Base-by-base conservation (phyloP, 805 yeast species). In the Candida oleophila region DNA sequence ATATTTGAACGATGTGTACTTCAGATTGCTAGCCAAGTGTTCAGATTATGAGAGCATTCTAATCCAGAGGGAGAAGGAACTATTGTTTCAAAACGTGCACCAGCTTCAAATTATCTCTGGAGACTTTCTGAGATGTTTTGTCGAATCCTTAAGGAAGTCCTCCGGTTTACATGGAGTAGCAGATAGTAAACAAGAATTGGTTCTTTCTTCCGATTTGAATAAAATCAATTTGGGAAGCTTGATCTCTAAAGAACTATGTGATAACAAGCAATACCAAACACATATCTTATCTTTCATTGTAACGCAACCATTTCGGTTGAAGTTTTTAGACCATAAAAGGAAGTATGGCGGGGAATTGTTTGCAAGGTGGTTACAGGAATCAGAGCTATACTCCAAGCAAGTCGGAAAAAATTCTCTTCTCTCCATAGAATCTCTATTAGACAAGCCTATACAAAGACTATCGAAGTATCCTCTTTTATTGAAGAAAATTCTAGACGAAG, bases 381-480 rank as follows among this genome's bases (percentile, higher is more conserved):
- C 73, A 41, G 49, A 54, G 12, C 52, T 48, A 20, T 51, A 61
- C 16, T 59, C 63, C 12, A 49, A 56, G 36, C 38, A 48, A 9
- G 43, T 50, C 25, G 65, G 74, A 2, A 61, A 63, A 8, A 15
- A 7, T 15, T 7, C 7, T 15, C 14, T 15, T 34, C 7, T 16
- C 5, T 5, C 8, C 7, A 5, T 34, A 15, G 12, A 34, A 14
- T 34, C 37, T 53, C 55, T 76, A 30, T 52, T 77, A 18, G 61
- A 65, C 41, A 71, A 68, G 48, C 81, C 81, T 0, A 64, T 77
- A 4, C 79, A 76, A 53, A 55, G 80, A 30, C 49, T 77, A 28
- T 55, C 65, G 30, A 69, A 69, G 49, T 75, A 76, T 25, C 64
- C 64, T 1, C 22, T 32, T 16, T 52, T 46, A 22, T 41, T 61